Evolutionary conservation across 2,329 filamentous ascomycete species (phyloP).

Genomic region (Trichoderma afroharzianum): DNA sequence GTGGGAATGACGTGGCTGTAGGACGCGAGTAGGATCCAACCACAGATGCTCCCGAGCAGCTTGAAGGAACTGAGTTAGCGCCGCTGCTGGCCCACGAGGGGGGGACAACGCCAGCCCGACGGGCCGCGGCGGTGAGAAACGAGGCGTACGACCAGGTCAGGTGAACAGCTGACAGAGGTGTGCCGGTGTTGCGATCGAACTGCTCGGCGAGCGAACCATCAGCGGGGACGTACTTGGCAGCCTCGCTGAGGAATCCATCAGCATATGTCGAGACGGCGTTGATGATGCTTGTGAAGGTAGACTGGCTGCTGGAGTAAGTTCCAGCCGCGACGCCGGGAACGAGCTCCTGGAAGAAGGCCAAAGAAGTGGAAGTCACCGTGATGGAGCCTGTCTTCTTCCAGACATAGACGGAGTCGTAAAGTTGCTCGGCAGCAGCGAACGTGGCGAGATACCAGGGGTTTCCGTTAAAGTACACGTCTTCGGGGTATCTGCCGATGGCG

Average conservation of each 20-base stretch:
- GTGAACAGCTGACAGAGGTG: slow-evolving; percentile 60
- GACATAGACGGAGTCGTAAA: slow-evolving; percentile 71
- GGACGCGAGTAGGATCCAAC: slow-evolving; percentile 50
- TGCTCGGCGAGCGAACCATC: slow-evolving; percentile 68
- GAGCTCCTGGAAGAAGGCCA: slow-evolving; percentile 69
- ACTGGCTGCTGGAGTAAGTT: slow-evolving; percentile 52
- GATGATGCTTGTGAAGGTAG: slow-evolving; percentile 53
- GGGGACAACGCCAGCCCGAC: slow-evolving; percentile 54
- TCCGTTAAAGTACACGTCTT: slow-evolving; percentile 71
- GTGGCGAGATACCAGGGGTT: slow-evolving; percentile 82
- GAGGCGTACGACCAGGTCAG: slow-evolving; percentile 73
- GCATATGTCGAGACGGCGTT: slow-evolving; percentile 56
- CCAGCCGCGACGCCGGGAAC: slow-evolving; percentile 56
- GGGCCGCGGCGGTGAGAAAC: slow-evolving; percentile 60
- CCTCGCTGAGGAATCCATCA: slow-evolving; percentile 58
- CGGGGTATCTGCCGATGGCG: slow-evolving; percentile 63
- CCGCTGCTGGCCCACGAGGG: slow-evolving; percentile 51
- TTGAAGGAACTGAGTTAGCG: slow-evolving; percentile 45
- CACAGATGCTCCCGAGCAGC: slow-evolving; percentile 46
- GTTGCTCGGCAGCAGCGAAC: slow-evolving; percentile 72
- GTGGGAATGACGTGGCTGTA: slow-evolving; percentile 46
- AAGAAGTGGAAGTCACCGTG: slow-evolving; percentile 59
- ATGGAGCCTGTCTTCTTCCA: slow-evolving; percentile 64
- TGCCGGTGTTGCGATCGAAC: slow-evolving; percentile 52
- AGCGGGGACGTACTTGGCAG: slow-evolving; percentile 57